phyloP scores from a whole-genome alignment of 176 grass and related monocot species.

The sorghum (Sorghum bicolor) region Sorghum_bicolor_NCBIv3 NC_012870.2:6932001-6932500 shows the following conservation, averaged over 20 bases:
- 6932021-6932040: too few species aligned
- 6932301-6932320: background rate
- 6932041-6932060: too few species aligned
- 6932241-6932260: background rate
- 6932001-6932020: too few species aligned
- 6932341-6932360: background rate
- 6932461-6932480: background rate
- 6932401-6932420: background rate
- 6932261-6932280: background rate
- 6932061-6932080: too few species aligned
- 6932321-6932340: background rate
- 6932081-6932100: too few species aligned
- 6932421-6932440: background rate
- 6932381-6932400: background rate
- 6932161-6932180: too few species aligned
- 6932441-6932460: background rate
- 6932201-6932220: background rate
- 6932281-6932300: background rate
- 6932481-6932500: background rate
- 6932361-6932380: background rate
- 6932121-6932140: too few species aligned
- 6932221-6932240: too few species aligned
- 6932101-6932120: too few species aligned
- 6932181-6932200: too few species aligned
- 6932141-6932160: too few species aligned